Evolutionary conservation across 192 early-diverging fungal genomes (phyloP), one percentile per base, ranked within the genome.

Genomic region (Coemansia sp.): DNA sequence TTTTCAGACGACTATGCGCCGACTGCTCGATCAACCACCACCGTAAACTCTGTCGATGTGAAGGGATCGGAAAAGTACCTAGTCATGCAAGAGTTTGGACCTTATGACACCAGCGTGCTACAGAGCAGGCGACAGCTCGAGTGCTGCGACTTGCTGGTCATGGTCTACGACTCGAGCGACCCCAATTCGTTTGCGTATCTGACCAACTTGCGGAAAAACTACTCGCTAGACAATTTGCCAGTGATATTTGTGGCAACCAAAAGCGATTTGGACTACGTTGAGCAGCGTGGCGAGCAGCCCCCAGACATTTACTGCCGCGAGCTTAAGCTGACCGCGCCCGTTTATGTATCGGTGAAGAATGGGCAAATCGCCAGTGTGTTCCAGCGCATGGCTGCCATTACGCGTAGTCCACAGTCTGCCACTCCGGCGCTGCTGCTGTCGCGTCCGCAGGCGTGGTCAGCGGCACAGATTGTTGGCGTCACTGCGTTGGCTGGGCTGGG

Each of bases 81-180:
- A 15, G 92, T 97, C 81, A 85, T 99, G 86, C 89, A 95, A 74
- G 95, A 98, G 57, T 89, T 93, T 63, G 92, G 91, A 6, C 83
- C 88, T 0, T 86, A 89, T 56, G 94, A 95, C 42, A 81, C 88
- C 8, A 92, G 95, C 60, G 83, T 99, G 6, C 78, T 99, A 31
- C 86, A 89, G 57, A 95, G 91, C 68, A 86, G 85, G 60, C 88
- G 89, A 47, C 84, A 83, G 56, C 77, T 97, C 22, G 94, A 94
- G 40, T 71, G 78, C 19, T 95, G 90, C 68, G 97, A 99, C 67
- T 80, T 97, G 1, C 68, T 97, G 40, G 90, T 91, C 39, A 89
- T 97, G 75, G 91, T 97, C 4, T 99, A 96, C 69, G 95, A 99
- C 53, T 88, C 90, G 5, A 88, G 86, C 66, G 92, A 97, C 69